Percentiles rank a stretch among this genome's conserved stretches.
Evolutionary conservation across 2,329 filamentous ascomycete species (phyloP).

Genomic region (Cryphonectria parasitica): DNA sequence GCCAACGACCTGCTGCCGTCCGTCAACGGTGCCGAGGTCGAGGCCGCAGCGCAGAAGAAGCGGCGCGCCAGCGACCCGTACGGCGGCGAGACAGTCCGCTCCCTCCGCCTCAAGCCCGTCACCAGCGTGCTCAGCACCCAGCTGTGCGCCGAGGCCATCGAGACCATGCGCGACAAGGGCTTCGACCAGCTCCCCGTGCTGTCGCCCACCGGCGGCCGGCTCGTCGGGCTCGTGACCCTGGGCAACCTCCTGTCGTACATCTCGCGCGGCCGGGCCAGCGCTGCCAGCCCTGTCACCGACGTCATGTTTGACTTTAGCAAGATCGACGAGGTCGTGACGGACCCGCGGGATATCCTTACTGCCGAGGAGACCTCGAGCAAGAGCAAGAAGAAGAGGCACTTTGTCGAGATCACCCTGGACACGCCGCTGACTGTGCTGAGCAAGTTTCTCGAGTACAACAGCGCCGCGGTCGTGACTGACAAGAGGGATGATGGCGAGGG

Average conservation of each 20-base stretch:
- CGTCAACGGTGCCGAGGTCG: slow-evolving; percentile 52
- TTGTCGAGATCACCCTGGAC: slow-evolving; percentile 92
- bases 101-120: slow-evolving; percentile 89
- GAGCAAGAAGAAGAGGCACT: slow-evolving; percentile 69
- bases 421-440: slow-evolving; percentile 83
- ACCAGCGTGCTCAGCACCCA: slow-evolving; percentile 77
- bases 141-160: slow-evolving; percentile 83
- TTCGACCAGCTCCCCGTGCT: slow-evolving; percentile 97
- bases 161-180: slow-evolving; percentile 97
- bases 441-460: slow-evolving; percentile 98
- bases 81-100: slow-evolving; percentile 75
- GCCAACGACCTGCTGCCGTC: slow-evolving; percentile 88
- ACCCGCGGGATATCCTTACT: slow-evolving; percentile 68
- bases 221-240: slow-evolving; percentile 91
- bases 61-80: slow-evolving; percentile 67
- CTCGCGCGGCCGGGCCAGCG: slow-evolving; percentile 77
- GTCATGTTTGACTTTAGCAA: slow-evolving; percentile 98
- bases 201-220: slow-evolving; percentile 65
- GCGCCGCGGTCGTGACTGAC: slow-evolving; percentile 91
- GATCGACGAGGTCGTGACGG: slow-evolving; percentile 87
- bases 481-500: slow-evolving; percentile 57
- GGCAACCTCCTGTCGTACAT: slow-evolving; percentile 94
- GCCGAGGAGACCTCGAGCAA: slow-evolving; percentile 43
- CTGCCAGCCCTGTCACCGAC: slow-evolving; percentile 73
- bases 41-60: slow-evolving; percentile 43